A percentile compares a stretch with the other conserved stretches of the same genome.
phyloP scores from a whole-genome alignment of 2,329 filamentous ascomycete species.

The Sarocladium oryzae region DNA sequence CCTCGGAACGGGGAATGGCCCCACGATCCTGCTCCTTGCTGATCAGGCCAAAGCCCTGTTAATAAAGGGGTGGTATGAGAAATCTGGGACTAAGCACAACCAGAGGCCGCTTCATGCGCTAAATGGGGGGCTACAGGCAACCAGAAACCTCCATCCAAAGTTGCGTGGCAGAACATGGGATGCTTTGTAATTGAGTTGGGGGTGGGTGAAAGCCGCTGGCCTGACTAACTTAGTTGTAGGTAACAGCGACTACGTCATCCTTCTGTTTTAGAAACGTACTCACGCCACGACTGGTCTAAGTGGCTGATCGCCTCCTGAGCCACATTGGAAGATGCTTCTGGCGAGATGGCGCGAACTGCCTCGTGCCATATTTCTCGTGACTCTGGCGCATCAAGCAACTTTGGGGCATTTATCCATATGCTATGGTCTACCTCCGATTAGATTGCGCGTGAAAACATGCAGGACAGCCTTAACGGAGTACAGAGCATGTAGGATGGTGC shows the following conservation, averaged over 20 bases:
- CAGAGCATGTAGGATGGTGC: too few species aligned
- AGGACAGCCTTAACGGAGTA: too few species aligned
- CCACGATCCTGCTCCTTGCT: not conserved
- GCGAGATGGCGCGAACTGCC: too few species aligned
- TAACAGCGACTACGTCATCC: constrained; percentile 6
- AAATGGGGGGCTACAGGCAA: not conserved
- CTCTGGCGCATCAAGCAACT: too few species aligned
- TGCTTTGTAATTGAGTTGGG: constrained; percentile 10
- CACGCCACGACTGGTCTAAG: not conserved
- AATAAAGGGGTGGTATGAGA: not conserved
- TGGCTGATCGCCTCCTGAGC: not conserved
- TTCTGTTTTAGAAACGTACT: too few species aligned
- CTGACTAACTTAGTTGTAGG: too few species aligned
- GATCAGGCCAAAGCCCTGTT: not conserved
- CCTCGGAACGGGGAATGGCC: not conserved
- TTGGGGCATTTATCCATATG: too few species aligned
- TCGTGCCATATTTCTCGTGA: too few species aligned
- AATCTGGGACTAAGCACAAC: not conserved
- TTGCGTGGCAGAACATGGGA: not conserved
- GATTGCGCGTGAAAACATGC: too few species aligned
- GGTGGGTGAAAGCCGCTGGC: not conserved
- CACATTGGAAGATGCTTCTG: constrained; percentile 6
- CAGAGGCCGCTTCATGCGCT: not conserved
- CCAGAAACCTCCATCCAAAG: not conserved
- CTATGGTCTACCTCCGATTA: too few species aligned